Conservation (phyloP, 306 rosid species). For the Psophocarpus tetragonolobus region DNA sequence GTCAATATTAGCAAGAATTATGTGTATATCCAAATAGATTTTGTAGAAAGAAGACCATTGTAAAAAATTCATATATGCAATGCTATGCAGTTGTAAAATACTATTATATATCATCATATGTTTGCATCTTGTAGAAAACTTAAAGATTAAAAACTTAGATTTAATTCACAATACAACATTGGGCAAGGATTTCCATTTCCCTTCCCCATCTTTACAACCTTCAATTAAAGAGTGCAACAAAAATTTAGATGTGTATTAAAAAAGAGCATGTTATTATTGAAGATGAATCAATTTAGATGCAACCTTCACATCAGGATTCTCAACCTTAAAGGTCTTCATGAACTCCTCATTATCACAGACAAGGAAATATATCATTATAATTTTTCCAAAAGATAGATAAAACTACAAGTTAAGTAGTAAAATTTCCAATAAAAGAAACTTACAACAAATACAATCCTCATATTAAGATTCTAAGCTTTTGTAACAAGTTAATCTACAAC, state of each 20-base stretch:
- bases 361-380: constrained; percentile 23
- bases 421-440: too few relatives aligned
- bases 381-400: neutral
- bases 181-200: too few relatives aligned
- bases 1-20: constrained; percentile 1
- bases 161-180: too few relatives aligned
- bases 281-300: constrained; percentile 43
- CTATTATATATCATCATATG: too few relatives aligned
- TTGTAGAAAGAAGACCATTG: too few relatives aligned
- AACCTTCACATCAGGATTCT: constrained; percentile 74
- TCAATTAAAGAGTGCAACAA: constrained; percentile 27
- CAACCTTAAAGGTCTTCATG: constrained; percentile 74
- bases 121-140: too few relatives aligned
- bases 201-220: constrained; percentile 99
- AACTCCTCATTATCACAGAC: constrained; percentile 66
- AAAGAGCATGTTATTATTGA: neutral
- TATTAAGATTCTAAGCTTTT: constrained; percentile 18
- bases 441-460: too few relatives aligned
- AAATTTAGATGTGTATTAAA: constrained; percentile 4
- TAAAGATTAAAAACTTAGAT: too few relatives aligned
- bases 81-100: too few relatives aligned
- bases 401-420: too few relatives aligned
- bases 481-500: neutral
- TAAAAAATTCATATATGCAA: too few relatives aligned
- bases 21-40: too few relatives aligned